phyloP scores from a whole-genome alignment of 169 alveolate species.

The Cryptosporidium baileyi region DNA sequence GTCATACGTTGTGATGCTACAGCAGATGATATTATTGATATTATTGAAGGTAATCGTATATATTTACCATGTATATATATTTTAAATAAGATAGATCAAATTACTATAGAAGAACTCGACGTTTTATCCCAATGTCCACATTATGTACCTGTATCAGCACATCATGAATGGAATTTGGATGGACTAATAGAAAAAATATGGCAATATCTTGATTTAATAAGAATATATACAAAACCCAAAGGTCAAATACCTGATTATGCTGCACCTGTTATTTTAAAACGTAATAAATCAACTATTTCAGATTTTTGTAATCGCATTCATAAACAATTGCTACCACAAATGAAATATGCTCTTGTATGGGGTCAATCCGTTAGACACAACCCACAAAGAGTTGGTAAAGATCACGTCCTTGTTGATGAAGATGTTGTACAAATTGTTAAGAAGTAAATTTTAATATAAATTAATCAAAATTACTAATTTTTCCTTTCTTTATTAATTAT shows the following conservation, averaged over 20 bases:
- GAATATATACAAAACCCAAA: slow-evolving; percentile 98
- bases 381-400: slow-evolving; percentile 96
- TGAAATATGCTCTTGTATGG: slow-evolving; percentile 98
- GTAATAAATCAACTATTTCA: slow-evolving; percentile 84
- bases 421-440: slow-evolving; percentile 88
- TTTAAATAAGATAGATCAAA: slow-evolving; percentile 91
- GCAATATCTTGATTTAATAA: slow-evolving; percentile 94
- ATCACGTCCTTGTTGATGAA: slow-evolving; percentile 89
- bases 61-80: slow-evolving; percentile 93
- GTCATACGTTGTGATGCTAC: slow-evolving; percentile 93
- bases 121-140: slow-evolving; percentile 93
- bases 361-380: slow-evolving; percentile 96
- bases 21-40: slow-evolving; percentile 97
- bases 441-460: slow-evolving; percentile 73
- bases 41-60: slow-evolving; percentile 94
- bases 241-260: slow-evolving; percentile 95
- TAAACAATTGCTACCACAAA: slow-evolving; percentile 82
- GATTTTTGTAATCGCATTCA: slow-evolving; percentile 84
- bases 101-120: slow-evolving; percentile 90
- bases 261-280: slow-evolving; percentile 92
- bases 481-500: no score
- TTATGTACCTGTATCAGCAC: slow-evolving; percentile 88
- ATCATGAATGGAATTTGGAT: slow-evolving; percentile 93
- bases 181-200: slow-evolving; percentile 95
- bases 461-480: no score